These are phyloP conservation scores for Arabis alpina DNA, from an alignment of 345 rosid genomes.

Conservation along the genomic window DNA sequence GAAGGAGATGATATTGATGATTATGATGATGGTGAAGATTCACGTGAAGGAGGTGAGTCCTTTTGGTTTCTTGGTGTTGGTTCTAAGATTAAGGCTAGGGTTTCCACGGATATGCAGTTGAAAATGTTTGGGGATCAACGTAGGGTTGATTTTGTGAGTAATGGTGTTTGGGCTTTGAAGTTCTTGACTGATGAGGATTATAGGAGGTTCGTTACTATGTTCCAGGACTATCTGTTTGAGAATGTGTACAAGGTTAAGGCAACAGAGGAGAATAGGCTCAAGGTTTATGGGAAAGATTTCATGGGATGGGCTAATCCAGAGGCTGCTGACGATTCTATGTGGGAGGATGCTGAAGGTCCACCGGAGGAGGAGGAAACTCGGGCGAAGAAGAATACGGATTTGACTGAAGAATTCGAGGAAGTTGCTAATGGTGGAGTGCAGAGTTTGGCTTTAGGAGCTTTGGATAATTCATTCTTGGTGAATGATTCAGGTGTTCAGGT, in stretches of 20 bases:
- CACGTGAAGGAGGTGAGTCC: constrained; percentile 44
- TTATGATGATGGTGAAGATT: constrained; percentile 49
- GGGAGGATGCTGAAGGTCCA: constrained; percentile 85
- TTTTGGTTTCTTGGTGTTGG: constrained; percentile 77
- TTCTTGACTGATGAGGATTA: constrained; percentile 70
- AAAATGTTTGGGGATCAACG: constrained; percentile 88
- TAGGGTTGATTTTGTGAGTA: constrained; percentile 75
- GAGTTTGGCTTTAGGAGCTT: constrained; percentile 80
- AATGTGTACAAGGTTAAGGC: constrained; percentile 74
- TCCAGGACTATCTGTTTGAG: constrained; percentile 81
- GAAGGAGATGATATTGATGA: constrained; percentile 45
- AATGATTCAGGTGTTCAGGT: constrained; percentile 89
- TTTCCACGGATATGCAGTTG: constrained; percentile 80
- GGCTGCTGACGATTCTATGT: constrained; percentile 85
- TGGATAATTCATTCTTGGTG: constrained; percentile 92
- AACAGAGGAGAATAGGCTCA: constrained; percentile 67
- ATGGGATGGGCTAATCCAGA: constrained; percentile 91
- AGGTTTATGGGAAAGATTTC: constrained; percentile 88
- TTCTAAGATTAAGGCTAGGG: constrained; percentile 64
- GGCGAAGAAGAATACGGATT: constrained; percentile 44
- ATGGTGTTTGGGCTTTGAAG: constrained; percentile 91
- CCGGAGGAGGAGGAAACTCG: constrained; percentile 44
- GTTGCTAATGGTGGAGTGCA: constrained; percentile 92
- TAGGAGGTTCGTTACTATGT: constrained; percentile 63
- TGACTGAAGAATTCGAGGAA: constrained; percentile 89